Base-by-base conservation (phyloP, 495 filamentous ascomycete species). In the Penicillium canariense region DNA sequence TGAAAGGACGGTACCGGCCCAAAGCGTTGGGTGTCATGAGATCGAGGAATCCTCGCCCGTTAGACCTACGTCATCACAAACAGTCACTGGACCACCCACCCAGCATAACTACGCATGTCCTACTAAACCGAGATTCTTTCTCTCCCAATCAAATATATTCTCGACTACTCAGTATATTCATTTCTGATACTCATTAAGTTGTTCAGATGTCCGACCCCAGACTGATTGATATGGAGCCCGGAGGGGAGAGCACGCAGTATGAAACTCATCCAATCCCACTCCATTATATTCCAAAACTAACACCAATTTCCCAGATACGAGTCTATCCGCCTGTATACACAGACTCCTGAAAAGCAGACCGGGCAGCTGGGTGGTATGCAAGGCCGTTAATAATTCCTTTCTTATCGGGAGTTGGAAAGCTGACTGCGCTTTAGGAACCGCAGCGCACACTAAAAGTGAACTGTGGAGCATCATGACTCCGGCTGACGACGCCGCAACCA, bases 211-310 rank as follows among this genome's bases (percentile, higher is more conserved):
- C 64, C 7, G 62, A 73, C 30, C 47, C 70, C 9, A 70, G 71
- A 55, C 70, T 88, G 5, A 75, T 87, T 70, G 80, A 86, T 57
- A 84, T 79, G 31, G 78, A 78, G 52, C 77, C 81, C 32, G 85
- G 85, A 53, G 85, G 85, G 44, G 82, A 87, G 66, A 74, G 70
- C 55, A 81, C 81, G 5, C 85, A 85, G 82, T 86, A 72, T 45
- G 73, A 3, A 26, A 30, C 9, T 34, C 12, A 12, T 14, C 43
- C 26, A 35, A 18, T 14, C 28, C 15, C 17, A n/a, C 28, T 17
- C 14, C 9, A 11, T 12, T 23, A 17, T 17, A 15, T 12, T 27
- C 15, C 2, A 0, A 26, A 28, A 53, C 28, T 53, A 15, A 60
- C 28, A 25, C 9, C 9, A 23, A 8, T 15, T 46, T 5, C 38